Percentiles rank a stretch among this genome's conserved stretches.
Evolutionary conservation across 1,284 basidiomycete genomes (phyloP).

Genomic region (Mycosarcoma maydis): DNA sequence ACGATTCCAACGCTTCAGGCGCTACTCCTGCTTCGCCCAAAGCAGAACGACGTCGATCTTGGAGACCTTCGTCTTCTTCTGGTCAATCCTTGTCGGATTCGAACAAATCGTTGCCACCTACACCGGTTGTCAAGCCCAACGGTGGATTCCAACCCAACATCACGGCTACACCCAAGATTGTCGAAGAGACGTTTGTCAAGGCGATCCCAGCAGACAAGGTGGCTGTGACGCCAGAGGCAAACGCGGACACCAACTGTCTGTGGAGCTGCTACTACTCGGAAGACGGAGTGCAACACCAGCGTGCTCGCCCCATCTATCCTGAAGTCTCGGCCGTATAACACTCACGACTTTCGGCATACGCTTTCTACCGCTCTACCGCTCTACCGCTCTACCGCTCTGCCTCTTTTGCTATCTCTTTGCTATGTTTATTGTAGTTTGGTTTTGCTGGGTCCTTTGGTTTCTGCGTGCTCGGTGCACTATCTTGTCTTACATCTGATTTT

Average conservation of each 20-base stretch:
- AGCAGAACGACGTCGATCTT: conserved; percentile 24
- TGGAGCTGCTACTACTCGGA: conserved; percentile 45
- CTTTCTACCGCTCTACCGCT: too few species aligned
- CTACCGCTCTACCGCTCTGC: too few species aligned
- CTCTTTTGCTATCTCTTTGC: too few species aligned
- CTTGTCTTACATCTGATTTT: too few species aligned
- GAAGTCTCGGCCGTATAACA: too few species aligned
- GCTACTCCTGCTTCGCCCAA: too few species aligned
- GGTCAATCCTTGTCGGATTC: neutral
- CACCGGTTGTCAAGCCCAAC: conserved; percentile 3
- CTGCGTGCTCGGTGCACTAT: too few species aligned
- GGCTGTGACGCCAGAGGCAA: neutral
- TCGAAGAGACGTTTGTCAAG: conserved; percentile 14
- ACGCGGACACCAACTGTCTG: conserved; percentile 6
- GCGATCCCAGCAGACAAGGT: neutral
- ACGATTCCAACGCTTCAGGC: too few species aligned
- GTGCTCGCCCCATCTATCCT: too few species aligned
- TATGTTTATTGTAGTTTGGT: too few species aligned
- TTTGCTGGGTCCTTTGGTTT: too few species aligned
- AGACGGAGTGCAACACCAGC: conserved; percentile 7
- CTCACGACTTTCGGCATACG: too few species aligned
- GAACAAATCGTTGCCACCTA: conserved; percentile 6
- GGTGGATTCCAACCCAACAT: conserved; percentile 13
- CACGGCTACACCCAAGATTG: conserved; percentile 31
- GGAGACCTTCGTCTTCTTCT: conserved; percentile 15